These are phyloP conservation scores for Ophiosphaerella korrae DNA, from an alignment of 2,329 filamentous ascomycete genomes.

Conservation along the genomic window DNA sequence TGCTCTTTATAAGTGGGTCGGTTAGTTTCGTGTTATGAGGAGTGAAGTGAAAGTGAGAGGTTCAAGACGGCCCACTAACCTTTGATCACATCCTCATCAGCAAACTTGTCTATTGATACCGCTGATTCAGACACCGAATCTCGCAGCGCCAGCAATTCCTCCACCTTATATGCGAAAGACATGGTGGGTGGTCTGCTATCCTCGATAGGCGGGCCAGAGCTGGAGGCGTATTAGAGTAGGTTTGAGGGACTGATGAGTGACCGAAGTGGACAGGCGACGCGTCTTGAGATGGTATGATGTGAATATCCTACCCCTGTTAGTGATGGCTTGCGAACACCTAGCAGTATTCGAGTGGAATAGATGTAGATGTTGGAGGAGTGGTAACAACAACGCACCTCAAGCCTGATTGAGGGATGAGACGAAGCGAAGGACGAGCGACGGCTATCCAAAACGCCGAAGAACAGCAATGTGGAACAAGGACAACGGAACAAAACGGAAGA, in stretches of 20 bases:
- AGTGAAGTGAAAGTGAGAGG: conserved; percentile 15
- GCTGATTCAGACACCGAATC: conserved; percentile 50
- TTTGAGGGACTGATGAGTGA: conserved; percentile 11
- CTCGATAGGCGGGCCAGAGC: conserved; percentile 10
- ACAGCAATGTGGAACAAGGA: conserved; percentile 48
- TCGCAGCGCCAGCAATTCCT: conserved; percentile 49
- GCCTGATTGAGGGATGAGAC: conserved; percentile 32
- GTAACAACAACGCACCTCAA: conserved; percentile 32
- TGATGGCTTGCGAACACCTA: not conserved
- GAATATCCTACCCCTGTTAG: conserved; percentile 37
- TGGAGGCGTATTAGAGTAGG: conserved; percentile 8
- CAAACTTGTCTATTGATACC: conserved; percentile 49
- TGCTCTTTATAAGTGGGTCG: conserved; percentile 36
- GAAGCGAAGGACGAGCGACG: conserved; percentile 39
- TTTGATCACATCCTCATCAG: conserved; percentile 50
- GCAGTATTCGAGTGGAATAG: not conserved
- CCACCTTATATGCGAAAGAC: conserved; percentile 48
- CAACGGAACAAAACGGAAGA: conserved; percentile 40
- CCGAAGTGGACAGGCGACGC: conserved; percentile 19
- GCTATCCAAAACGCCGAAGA: conserved; percentile 47
- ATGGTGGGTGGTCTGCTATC: conserved; percentile 22
- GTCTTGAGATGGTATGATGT: conserved; percentile 46
- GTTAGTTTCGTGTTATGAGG: conserved; percentile 10
- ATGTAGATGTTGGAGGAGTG: not conserved
- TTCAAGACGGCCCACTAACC: conserved; percentile 33